These are phyloP conservation scores for Eutrema japonicum DNA, from an alignment of 345 rosid species.

Conservation along the genomic window DNA sequence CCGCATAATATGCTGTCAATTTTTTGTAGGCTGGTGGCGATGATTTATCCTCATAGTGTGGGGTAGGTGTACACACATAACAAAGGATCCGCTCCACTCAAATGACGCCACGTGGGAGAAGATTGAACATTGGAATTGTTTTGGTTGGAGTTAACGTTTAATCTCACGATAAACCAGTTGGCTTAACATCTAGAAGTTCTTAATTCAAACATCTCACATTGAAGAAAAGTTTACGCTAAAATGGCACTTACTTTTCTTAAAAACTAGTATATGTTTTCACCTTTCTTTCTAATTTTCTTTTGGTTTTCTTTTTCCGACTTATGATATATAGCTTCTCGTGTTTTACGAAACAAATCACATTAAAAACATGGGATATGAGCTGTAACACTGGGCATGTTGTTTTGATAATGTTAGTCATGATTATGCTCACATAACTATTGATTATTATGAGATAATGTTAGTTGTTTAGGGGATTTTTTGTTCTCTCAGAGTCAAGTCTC, in stretches of 20 bases:
- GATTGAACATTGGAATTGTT: no score
- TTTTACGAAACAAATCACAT: conserved; percentile 5
- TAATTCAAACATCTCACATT: background rate
- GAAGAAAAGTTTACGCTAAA: background rate
- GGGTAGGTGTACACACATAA: no score
- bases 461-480: no score
- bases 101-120: no score
- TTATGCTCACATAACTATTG: conserved; percentile 3
- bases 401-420: background rate
- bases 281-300: background rate
- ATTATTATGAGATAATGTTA: background rate
- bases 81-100: no score
- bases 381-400: background rate
- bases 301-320: background rate
- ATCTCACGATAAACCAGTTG: no score
- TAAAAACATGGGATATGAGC: background rate
- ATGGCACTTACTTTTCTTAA: background rate
- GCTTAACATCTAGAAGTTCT: background rate
- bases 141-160: no score
- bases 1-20: no score
- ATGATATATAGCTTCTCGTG: background rate
- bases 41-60: no score
- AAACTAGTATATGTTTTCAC: background rate
- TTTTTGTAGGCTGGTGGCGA: no score
- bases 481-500: rapidly evolving